Percentiles rank a stretch among this genome's conserved stretches.
phyloP scores from a whole-genome alignment of 768 basidiomycete genomes.

The Lentinula lateritia region DNA sequence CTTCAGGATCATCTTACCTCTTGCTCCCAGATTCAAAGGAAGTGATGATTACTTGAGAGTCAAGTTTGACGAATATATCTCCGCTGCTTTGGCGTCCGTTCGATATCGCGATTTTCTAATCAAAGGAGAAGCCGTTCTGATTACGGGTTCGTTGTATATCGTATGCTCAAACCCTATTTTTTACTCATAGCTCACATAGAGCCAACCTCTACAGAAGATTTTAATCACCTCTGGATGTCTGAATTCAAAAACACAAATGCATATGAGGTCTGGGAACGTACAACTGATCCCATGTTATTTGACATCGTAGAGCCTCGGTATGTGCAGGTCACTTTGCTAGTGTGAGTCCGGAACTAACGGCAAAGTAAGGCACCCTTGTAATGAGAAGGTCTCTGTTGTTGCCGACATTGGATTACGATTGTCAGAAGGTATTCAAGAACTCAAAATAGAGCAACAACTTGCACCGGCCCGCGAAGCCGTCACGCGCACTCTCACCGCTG shows the following conservation, averaged over 20 bases:
- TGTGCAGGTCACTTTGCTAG: not conserved
- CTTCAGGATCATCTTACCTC: slow-evolving; percentile 1
- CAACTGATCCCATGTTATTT: slow-evolving; percentile 89
- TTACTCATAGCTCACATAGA: not conserved
- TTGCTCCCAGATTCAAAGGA: slow-evolving; percentile 75
- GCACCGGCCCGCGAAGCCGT: slow-evolving; percentile 90
- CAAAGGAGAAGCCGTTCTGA: slow-evolving; percentile 68
- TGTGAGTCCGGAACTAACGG: not conserved
- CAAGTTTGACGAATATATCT: slow-evolving; percentile 96
- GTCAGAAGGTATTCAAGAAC: slow-evolving; percentile 89
- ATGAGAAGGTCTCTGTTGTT: slow-evolving; percentile 83
- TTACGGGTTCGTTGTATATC: slow-evolving; percentile 42
- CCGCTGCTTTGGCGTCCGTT: slow-evolving; percentile 79
- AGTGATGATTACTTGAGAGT: slow-evolving; percentile 91
- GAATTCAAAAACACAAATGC: slow-evolving; percentile 88
- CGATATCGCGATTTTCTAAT: slow-evolving; percentile 85
- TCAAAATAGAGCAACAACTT: slow-evolving; percentile 90
- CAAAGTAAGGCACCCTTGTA: slow-evolving; percentile 78
- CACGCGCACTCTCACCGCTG: slow-evolving; percentile 63
- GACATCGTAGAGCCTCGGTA: slow-evolving; percentile 94
- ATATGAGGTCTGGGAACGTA: slow-evolving; percentile 83
- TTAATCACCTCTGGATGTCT: slow-evolving; percentile 82
- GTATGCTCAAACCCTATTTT: too few species aligned
- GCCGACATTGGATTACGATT: slow-evolving; percentile 89
- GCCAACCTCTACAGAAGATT: slow-evolving; percentile 63